phyloP scores from a whole-genome alignment of 331 rosid genomes.

The Malus hybrid region DNA sequence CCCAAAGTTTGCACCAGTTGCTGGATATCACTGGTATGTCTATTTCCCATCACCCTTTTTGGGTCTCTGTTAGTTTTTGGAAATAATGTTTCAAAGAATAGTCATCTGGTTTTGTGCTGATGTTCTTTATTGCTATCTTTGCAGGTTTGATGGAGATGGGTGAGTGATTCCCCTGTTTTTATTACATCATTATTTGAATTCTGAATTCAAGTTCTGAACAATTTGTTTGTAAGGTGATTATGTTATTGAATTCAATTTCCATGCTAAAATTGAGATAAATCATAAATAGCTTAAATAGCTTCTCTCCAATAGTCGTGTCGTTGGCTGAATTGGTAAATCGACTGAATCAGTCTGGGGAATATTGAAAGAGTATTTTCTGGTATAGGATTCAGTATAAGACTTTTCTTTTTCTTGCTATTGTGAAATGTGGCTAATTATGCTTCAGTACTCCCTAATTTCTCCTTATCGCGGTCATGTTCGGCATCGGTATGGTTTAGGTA shows the following conservation, averaged over 20 bases:
- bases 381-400: not conserved
- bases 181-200: not conserved
- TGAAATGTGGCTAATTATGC: not conserved
- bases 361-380: not conserved
- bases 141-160: slow-evolving; percentile 99
- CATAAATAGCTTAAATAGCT: not conserved
- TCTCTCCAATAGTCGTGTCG: not conserved
- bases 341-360: not conserved
- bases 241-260: not conserved
- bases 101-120: slow-evolving; percentile 20
- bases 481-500: not conserved
- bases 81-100: not conserved
- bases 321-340: not conserved
- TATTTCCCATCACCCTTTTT: not conserved
- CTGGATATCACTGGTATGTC: slow-evolving; percentile 83
- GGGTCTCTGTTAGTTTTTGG: not conserved
- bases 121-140: slow-evolving; percentile 22
- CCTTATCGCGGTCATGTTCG: not conserved
- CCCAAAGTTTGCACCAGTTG: slow-evolving; percentile 73
- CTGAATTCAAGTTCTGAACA: not conserved
- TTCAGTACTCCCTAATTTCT: not conserved
- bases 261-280: not conserved
- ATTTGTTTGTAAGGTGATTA: not conserved
- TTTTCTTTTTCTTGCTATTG: not conserved
- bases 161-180: slow-evolving; percentile 32